Base-by-base conservation (phyloP, 495 filamentous ascomycete genomes). In the Margaritispora aquatica region DNA sequence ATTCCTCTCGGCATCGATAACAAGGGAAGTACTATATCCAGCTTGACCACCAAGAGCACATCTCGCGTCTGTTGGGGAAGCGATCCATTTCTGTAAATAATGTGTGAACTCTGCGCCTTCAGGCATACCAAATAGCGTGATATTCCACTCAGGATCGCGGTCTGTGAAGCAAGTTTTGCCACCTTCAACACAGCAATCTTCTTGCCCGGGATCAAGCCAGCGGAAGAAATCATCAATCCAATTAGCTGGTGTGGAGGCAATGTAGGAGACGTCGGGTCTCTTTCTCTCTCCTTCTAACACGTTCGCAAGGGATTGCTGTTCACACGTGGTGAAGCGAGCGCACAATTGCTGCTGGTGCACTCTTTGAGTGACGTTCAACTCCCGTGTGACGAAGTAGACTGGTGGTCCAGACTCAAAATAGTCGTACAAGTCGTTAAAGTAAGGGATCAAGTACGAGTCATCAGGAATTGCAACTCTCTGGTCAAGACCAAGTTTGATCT, bases 181-280 rank as follows among this genome's bases (percentile, higher is more conserved):
- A 59, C 87, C 73, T 19, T 74, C 70, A 29, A 80, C 74, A 66
- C 95, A 97, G 74, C 95, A 97, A 47, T 80, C 76, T 50, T 89
- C 85, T 55, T 92, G 86, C 15, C 78, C 75, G 0, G 95, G 95
- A 63, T 97, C 94, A 15, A 97, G 77, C 95, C 95, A 98, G 61
- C 88, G 83, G 73, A 97, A 89, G 71, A 89, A 96, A 67, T 98
- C 94, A 69, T 98, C 94, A 26, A 98, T 78, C 94, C 94, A 98
- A 69, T 89, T 96, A 20, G 94, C 94, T 4, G 92, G 85, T 0
- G 92, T 84, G n/a, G 90, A 86, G n/a, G 89, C 77, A 60, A 98
- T 88, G 71, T 95, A 97, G 2, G 92, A 96, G 3, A 90, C 80
- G n/a, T 93, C 80, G 0, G 91, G 79, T 17, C 95, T 82, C 72